Base-by-base conservation (phyloP, 2,329 filamentous ascomycete genomes). In the Hypoxylon rubiginosum region DNA sequence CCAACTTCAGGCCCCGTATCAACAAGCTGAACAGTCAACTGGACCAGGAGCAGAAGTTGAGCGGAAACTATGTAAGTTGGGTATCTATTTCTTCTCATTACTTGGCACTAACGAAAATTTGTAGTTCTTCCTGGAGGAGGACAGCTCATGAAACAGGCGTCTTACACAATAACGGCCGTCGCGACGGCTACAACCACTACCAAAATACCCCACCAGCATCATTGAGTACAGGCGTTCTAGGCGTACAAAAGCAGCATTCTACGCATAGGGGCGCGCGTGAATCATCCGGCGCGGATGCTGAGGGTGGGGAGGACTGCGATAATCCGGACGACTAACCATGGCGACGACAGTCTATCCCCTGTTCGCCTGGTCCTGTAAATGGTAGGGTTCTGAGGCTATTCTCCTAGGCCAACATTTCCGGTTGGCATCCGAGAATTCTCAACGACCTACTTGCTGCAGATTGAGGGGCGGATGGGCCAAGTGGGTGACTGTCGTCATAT, bases 21-120 rank as follows among this genome's bases (percentile, higher is more conserved):
- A 99, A 99, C 89, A 99, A 99, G 88, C 84, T 89, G 77, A 91
- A 94, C 81, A 96, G 92, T 78, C 96, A 99, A 85, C 88, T 98
- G 73, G 96, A 99, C 81, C 94, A 97, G 80, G 96, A 98, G 79
- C 96, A 99, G 87, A 99, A 99, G 87, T 74, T 94, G 76, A 83
- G 82, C 71, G 97, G 97, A 74, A 98, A 98, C 84, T 99, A 92
- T 84, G 91, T 93, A 85, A 85, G 90, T 88, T 56, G 24, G 48
- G n/a, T 30, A 61, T 13, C 55, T 32, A 46, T 6, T 32, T 39
- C 26, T 26, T 71, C 39, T 64, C n/a, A 43, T 26, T 26, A 53
- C 28, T 24, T 15, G 24, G 53, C 17, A 65, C 64, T 69, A 60
- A 67, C 60, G 5, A 59, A 63, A 48, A 73, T 55, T 3, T 24